A percentile compares a stretch with the other conserved stretches of the same genome.
Evolutionary conservation across 2,329 filamentous ascomycete genomes (phyloP).

Genomic region (Fusarium clavum): DNA sequence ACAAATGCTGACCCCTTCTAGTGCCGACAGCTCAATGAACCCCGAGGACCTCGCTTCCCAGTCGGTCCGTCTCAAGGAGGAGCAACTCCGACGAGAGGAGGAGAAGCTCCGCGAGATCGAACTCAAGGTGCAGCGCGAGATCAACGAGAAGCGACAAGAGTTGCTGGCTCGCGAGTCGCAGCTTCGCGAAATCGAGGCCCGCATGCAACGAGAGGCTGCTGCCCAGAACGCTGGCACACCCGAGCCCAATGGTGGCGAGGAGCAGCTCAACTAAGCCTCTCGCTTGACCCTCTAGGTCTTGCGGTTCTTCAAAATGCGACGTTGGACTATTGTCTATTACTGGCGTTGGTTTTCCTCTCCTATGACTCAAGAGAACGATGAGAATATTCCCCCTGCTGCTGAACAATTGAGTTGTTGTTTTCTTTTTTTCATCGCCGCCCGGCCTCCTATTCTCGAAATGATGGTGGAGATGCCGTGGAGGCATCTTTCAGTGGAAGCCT

Average conservation of each 20-base stretch:
- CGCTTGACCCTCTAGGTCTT: constrained; percentile 47
- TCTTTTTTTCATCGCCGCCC: constrained; percentile 51
- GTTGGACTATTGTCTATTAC: constrained; percentile 60
- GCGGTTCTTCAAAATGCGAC: constrained; percentile 54
- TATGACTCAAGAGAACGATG: constrained; percentile 57
- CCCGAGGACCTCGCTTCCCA: constrained; percentile 96
- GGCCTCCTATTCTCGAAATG: constrained; percentile 48
- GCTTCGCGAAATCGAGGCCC: constrained; percentile 97
- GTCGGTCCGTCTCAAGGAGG: constrained; percentile 98
- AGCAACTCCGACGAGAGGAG: constrained; percentile 98
- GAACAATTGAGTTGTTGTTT: constrained; percentile 53
- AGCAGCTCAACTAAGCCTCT: constrained; percentile 59
- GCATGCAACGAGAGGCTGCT: constrained; percentile 90
- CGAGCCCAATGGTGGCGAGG: constrained; percentile 68
- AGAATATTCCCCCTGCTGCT: constrained; percentile 58
- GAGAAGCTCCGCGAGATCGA: constrained; percentile 99
- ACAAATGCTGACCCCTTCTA: constrained; percentile 53
- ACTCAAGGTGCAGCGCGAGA: constrained; percentile 99
- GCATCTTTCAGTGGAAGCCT: constrained; percentile 21
- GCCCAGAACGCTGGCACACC: constrained; percentile 56
- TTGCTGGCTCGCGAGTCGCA: constrained; percentile 97
- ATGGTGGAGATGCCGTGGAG: constrained; percentile 25
- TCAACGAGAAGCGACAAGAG: constrained; percentile 99
- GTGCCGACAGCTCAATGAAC: constrained; percentile 86
- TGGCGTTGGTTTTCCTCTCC: constrained; percentile 61